Conservation (phyloP, 1,139 yeast genomes). For the Yamadazyma dushanensis region DNA sequence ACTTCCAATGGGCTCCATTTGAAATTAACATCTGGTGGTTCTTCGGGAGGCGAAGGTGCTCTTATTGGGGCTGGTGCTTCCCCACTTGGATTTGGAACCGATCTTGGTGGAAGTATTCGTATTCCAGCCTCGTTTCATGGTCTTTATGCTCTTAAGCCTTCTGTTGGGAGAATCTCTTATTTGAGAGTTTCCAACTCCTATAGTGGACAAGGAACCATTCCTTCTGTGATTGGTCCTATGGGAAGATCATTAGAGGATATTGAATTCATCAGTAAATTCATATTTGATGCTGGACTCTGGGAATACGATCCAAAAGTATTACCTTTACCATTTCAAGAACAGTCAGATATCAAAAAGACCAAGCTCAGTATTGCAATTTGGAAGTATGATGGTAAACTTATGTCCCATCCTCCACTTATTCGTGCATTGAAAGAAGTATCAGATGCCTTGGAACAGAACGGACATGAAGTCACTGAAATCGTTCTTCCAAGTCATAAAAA, state of each 20-base stretch:
- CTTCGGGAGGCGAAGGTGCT: constrained; percentile 66
- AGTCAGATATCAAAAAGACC: neutral
- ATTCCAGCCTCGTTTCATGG: constrained; percentile 19
- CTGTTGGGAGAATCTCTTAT: constrained; percentile 15
- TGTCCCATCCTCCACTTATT: constrained; percentile 19
- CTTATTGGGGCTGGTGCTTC: constrained; percentile 51
- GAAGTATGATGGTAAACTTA: constrained; percentile 13
- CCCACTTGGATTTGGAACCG: constrained; percentile 39
- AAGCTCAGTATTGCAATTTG: constrained; percentile 18
- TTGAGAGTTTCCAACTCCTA: constrained; percentile 16
- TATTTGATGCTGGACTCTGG: constrained; percentile 20
- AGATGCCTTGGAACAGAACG: constrained; percentile 13
- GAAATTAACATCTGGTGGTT: constrained; percentile 52
- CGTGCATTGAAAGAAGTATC: constrained; percentile 15
- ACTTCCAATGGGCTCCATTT: constrained; percentile 50
- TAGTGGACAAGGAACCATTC: constrained; percentile 22
- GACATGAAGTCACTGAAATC: constrained; percentile 19
- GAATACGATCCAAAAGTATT: constrained; percentile 16
- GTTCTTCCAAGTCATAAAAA: constrained; percentile 12
- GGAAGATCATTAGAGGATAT: constrained; percentile 23
- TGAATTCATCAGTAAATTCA: constrained; percentile 21
- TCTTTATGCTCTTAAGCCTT: constrained; percentile 19
- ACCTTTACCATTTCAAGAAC: constrained; percentile 17
- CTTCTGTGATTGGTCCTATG: constrained; percentile 25
- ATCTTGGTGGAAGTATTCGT: constrained; percentile 23